Evolutionary conservation across 495 filamentous ascomycete genomes (phyloP), one percentile per base, ranked within the genome.

Genomic region (Thozetella sp.): DNA sequence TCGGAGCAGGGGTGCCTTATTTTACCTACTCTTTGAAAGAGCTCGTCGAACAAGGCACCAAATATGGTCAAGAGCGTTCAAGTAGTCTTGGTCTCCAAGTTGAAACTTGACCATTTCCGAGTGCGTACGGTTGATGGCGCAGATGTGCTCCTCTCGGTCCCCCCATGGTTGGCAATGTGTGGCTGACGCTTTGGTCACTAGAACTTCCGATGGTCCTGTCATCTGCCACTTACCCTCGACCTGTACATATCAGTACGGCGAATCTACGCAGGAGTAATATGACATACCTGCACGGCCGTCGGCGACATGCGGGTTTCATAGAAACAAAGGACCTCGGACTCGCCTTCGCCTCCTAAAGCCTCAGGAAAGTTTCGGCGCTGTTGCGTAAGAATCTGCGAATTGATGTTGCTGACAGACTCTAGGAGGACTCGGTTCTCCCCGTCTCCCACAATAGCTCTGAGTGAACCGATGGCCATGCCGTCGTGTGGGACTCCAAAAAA

Each of bases 101-200:
- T 45, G 46, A 25, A 57, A 62, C 24, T 62, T 62, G 55, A 62
- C 60, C 60, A 62, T 57, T 15, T 62, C 56, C 52, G 53, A 60
- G 43, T 60, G 58, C 23, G 53, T 60, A 27, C 54, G 40, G n/a
- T 30, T 43, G n/a, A 61, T 25, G 26, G 57, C 58, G 34, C 58
- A 60, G 12, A 61, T 61, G 55, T 60, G 57, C 43, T 64, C 62
- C 9, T 57, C 4, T 17, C 55, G 48, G 15, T 60, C 25, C 46
- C 57, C 62, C 62, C 54, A 57, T 3, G 45, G 54, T 25, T 58
- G 57, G 37, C 55, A 57, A 50, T 57, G 46, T 15, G 57, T 64
- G 1, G 62, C 58, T 22, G 62, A 61, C 22, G 58, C 22, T 51
- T 64, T 60, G 51, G 52, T 58, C 48, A 56, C 60, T 3, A 62